Conservation (phyloP, 345 rosid species). For the Linum usitatissimum region DNA sequence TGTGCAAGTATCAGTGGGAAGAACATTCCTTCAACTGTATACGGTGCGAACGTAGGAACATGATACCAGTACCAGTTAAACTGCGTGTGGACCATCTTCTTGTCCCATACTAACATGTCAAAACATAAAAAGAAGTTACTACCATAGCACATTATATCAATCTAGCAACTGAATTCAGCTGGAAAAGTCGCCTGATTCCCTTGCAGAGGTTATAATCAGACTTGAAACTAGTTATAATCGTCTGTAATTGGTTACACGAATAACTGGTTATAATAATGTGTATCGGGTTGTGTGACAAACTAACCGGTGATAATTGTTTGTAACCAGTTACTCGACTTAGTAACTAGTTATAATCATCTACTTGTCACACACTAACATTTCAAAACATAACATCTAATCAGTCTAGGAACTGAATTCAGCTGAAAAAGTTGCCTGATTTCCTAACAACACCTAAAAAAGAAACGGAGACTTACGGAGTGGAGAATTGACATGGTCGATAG, state of each 20-base stretch:
- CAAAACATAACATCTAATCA: too few species aligned
- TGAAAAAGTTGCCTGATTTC: too few species aligned
- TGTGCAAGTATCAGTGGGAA: constrained; percentile 75
- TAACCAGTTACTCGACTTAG: too few species aligned
- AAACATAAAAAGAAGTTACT: too few species aligned
- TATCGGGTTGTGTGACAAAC: too few species aligned
- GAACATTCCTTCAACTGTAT: constrained; percentile 71
- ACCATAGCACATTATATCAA: not conserved
- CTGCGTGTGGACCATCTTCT: constrained; percentile 89
- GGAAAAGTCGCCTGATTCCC: not conserved
- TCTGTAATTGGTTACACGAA: too few species aligned
- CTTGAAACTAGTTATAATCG: not conserved
- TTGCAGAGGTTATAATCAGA: too few species aligned
- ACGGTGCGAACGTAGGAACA: constrained; percentile 78
- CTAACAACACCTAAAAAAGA: not conserved
- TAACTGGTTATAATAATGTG: too few species aligned
- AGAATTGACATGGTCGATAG: constrained; percentile 84
- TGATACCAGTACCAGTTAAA: constrained; percentile 91
- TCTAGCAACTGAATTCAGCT: not conserved
- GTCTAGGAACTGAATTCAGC: too few species aligned
- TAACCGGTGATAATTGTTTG: too few species aligned
- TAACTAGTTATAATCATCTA: too few species aligned
- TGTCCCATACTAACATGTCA: constrained; percentile 73
- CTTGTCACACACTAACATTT: too few species aligned
- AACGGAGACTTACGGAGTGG: constrained; percentile 51